phyloP scores from a whole-genome alignment of 176 grass and related monocot genomes.

The Aegilops speltoides region DNA sequence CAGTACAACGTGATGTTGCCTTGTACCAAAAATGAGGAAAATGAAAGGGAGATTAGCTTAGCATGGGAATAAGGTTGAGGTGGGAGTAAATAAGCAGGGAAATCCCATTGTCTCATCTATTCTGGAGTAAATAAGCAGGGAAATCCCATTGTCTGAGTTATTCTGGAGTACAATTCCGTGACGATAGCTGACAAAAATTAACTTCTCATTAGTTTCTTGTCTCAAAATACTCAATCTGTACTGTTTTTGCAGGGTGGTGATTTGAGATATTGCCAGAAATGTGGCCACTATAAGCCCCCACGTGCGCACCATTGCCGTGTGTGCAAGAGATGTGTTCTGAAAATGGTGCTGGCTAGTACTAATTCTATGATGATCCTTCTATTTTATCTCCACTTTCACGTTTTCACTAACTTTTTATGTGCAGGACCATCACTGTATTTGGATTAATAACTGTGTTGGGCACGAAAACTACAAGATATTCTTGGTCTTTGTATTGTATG shows the following conservation, averaged over 20 bases:
- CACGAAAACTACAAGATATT: slow-evolving; percentile 95
- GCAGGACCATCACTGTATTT: slow-evolving; percentile 96
- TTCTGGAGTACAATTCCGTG: not conserved
- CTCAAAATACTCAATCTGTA: not conserved
- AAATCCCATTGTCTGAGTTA: not conserved
- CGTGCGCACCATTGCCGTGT: slow-evolving; percentile 88
- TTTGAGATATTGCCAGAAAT: slow-evolving; percentile 97
- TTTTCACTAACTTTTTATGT: slow-evolving; percentile 30
- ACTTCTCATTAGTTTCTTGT: not conserved
- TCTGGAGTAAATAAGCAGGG: not conserved
- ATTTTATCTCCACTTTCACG: not conserved
- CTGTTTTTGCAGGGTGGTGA: slow-evolving; percentile 74
- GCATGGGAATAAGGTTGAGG: not conserved
- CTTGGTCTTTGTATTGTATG: slow-evolving; percentile 87
- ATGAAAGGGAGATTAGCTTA: not conserved
- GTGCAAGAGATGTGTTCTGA: slow-evolving; percentile 98
- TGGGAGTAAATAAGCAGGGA: not conserved
- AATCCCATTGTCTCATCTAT: not conserved
- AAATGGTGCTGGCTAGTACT: slow-evolving; percentile 60
- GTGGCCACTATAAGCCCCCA: slow-evolving; percentile 87
- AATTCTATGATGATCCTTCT: slow-evolving; percentile 4
- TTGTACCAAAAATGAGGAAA: not conserved
- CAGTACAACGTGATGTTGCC: not conserved
- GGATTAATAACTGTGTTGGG: slow-evolving; percentile 98
- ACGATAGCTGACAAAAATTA: not conserved